A percentile compares a stretch with the other conserved stretches of the same genome.
Evolutionary conservation across 2,329 filamentous ascomycete genomes (phyloP).

Genomic region (Neocatenulostroma microsporum): DNA sequence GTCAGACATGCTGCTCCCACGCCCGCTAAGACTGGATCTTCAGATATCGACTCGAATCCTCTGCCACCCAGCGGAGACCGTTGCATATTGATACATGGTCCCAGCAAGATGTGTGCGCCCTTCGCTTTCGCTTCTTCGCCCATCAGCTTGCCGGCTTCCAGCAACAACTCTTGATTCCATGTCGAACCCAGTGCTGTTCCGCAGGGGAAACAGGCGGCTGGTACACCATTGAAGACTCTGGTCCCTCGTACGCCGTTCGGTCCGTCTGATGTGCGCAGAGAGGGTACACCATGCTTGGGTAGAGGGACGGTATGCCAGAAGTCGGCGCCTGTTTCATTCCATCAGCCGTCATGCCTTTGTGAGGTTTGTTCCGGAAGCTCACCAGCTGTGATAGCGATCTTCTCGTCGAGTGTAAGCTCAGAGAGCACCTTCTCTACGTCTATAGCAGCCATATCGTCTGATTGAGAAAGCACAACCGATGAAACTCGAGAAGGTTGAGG

Average conservation of each 20-base stretch:
- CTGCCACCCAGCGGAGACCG: slow-evolving; percentile 74
- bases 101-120: slow-evolving; percentile 65
- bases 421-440: slow-evolving; percentile 25
- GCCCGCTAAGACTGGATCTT: slow-evolving; percentile 70
- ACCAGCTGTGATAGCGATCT: slow-evolving; percentile 26
- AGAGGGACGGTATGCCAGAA: slow-evolving; percentile 62
- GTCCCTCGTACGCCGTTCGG: slow-evolving; percentile 63
- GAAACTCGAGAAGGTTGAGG: no score
- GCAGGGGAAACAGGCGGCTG: slow-evolving; percentile 69
- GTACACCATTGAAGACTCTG: slow-evolving; percentile 57
- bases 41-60: slow-evolving; percentile 81
- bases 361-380: background rate
- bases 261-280: slow-evolving; percentile 59
- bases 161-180: slow-evolving; percentile 65
- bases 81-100: slow-evolving; percentile 74
- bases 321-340: slow-evolving; percentile 42
- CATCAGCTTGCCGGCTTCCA: slow-evolving; percentile 62
- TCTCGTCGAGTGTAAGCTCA: slow-evolving; percentile 24
- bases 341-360: background rate
- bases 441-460: slow-evolving; percentile 7
- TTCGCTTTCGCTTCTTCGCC: slow-evolving; percentile 65
- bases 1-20: slow-evolving; percentile 58
- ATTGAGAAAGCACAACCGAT: no score
- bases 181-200: slow-evolving; percentile 68
- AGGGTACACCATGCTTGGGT: slow-evolving; percentile 54